phyloP scores from a whole-genome alignment of 345 rosid genomes.

The Salix caprea region DNA sequence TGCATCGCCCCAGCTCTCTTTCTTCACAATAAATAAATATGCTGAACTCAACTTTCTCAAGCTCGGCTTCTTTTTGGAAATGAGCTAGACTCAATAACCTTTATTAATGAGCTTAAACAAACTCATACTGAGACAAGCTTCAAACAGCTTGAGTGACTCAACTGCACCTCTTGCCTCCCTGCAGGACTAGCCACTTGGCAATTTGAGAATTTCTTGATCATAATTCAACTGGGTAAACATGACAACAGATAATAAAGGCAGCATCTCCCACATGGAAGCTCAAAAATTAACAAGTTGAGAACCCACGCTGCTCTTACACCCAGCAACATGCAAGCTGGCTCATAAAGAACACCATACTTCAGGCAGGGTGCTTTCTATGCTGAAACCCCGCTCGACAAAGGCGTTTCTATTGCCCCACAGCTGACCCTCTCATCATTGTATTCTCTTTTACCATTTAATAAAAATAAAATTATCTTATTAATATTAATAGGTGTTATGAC shows the following conservation, averaged over 20 bases:
- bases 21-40: too few relatives aligned
- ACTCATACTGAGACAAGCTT: background rate
- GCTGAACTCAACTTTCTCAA: background rate
- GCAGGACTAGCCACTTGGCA: background rate
- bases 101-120: background rate
- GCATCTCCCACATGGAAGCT: background rate
- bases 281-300: background rate
- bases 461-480: too few relatives aligned
- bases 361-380: background rate
- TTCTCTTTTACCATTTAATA: too few relatives aligned
- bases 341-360: background rate
- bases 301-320: background rate
- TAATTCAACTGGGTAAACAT: background rate
- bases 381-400: background rate
- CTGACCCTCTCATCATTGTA: slow-evolving; percentile 16
- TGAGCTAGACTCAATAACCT: background rate
- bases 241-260: background rate
- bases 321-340: background rate
- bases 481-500: too few relatives aligned
- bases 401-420: slow-evolving; percentile 17
- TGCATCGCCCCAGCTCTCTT: too few relatives aligned
- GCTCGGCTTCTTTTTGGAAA: background rate
- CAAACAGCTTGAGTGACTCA: background rate
- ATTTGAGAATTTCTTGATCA: background rate
- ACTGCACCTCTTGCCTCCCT: background rate